Evolutionary conservation across 2,329 filamentous ascomycete species (phyloP).

Genomic region (Falciphora oryzae): DNA sequence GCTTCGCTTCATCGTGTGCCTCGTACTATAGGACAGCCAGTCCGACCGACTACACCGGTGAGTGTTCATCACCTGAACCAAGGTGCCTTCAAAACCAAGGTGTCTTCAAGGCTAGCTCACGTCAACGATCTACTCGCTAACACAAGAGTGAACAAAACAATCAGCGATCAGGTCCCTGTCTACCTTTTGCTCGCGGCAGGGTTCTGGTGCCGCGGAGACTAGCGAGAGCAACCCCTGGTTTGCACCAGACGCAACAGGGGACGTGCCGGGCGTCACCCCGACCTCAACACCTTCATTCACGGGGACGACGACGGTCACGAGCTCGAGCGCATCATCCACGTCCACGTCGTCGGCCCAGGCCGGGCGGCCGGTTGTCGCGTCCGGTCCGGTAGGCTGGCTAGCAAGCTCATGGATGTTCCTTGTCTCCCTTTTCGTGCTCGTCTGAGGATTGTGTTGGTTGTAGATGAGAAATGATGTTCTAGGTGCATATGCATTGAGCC

Average conservation of each 20-base stretch:
- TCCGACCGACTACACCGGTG: conserved; percentile 15
- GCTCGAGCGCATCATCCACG: not conserved
- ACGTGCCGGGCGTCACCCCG: not conserved
- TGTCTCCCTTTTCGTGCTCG: conserved; percentile 14
- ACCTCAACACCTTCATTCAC: conserved; percentile 7
- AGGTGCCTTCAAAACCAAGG: too few species aligned
- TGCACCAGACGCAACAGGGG: not conserved
- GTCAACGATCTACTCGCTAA: too few species aligned
- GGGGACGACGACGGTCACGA: conserved; percentile 10
- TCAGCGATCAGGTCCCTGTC: conserved; percentile 13
- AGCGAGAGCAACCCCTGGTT: not conserved
- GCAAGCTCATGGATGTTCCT: conserved; percentile 13
- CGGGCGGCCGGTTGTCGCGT: not conserved
- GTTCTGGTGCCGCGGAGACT: not conserved
- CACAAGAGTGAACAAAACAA: not conserved
- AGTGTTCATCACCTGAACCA: not conserved
- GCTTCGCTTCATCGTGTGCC: conserved; percentile 19
- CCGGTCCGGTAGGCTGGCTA: conserved; percentile 13
- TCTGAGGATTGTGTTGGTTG: conserved; percentile 8
- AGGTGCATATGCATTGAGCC: not conserved
- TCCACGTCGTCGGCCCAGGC: conserved; percentile 7
- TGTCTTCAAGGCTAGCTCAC: not conserved
- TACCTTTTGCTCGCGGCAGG: conserved; percentile 15
- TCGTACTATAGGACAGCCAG: conserved; percentile 16
- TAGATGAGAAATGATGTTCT: not conserved